These are phyloP conservation scores for Verbena officinalis DNA, from an alignment of 257 asterid species.

Conservation along the genomic window DNA sequence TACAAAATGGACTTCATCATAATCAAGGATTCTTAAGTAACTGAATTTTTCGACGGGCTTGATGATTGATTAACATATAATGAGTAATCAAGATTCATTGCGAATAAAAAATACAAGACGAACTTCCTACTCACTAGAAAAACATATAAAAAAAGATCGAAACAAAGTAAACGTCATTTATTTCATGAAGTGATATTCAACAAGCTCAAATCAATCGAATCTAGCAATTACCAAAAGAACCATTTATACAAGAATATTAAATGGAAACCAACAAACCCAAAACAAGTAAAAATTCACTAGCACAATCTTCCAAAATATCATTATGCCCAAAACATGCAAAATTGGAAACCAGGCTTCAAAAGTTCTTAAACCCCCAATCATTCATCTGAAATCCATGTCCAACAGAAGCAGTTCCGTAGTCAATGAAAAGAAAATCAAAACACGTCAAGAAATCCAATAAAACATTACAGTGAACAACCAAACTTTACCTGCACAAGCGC, in stretches of 20 bases:
- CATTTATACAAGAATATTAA: neutral
- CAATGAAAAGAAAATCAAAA: neutral
- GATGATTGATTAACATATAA: neutral
- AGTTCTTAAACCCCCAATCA: neutral
- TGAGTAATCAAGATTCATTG: neutral
- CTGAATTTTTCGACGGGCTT: neutral
- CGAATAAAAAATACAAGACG: too few relatives aligned
- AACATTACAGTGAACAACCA: neutral
- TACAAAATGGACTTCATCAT: neutral
- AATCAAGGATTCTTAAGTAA: neutral
- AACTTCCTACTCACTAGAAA: too few relatives aligned
- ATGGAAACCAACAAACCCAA: neutral
- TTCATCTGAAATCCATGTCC: neutral
- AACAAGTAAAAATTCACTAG: neutral
- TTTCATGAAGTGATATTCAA: neutral
- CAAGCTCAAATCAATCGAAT: constrained; percentile 13
- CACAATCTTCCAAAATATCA: neutral
- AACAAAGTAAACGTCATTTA: too few relatives aligned
- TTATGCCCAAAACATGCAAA: neutral
- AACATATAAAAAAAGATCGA: neutral
- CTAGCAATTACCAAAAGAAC: neutral
- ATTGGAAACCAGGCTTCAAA: neutral
- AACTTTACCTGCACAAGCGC: constrained; percentile 60
- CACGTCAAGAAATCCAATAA: neutral
- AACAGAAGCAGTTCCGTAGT: neutral